Base-by-base conservation (phyloP, 176 grass and related monocot genomes). In the Bothriochloa decipiens region DNA sequence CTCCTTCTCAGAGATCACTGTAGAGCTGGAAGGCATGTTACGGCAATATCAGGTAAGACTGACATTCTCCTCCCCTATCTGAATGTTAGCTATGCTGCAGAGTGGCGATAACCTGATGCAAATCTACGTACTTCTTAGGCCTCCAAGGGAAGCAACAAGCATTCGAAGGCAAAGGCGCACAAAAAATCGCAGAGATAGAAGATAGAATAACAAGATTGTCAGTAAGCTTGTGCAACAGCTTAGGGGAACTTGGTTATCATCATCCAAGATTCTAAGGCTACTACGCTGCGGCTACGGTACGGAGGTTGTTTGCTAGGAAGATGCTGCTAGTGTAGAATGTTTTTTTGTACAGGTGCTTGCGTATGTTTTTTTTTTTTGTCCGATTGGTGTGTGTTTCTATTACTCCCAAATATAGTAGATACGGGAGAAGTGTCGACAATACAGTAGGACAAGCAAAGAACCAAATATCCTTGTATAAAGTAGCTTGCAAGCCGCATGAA, bases 11-110 rank as follows among this genome's bases (percentile, higher is more conserved):
- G 89, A 93, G 40, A 93, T 95, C 65, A 93, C 86, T 35, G 3
- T 37, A 73, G 91, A 94, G 90, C 83, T 95, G 68, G 91, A 94
- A 89, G 89, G 86, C 46, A 83, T 94, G 11, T 79, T 94, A 50
- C 86, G 65, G 41, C 73, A 72, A 17, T 75, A 87, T 77, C 87
- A 89, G 93, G 93, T 98, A 85, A 25, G 57, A 60, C 9, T n/a
- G 57, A 80, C 61, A 26, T n/a, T 65, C 72, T 61, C 1, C 11
- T 8, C n/a, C 11, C 42, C 42, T 46, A 66, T 9, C 16, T 3
- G 14, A 18, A 45, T 17, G 23, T 78, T 12, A 27, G 22, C 18
- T 57, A 13, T 60, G 55, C 52, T 39, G 11, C 35, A 6, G 16
- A 61, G 8, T 33, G 20, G 52, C 23, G 37, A 8, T 25, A 63